phyloP scores from a whole-genome alignment of 768 basidiomycete genomes.

The Russula griseocarnosa region DNA sequence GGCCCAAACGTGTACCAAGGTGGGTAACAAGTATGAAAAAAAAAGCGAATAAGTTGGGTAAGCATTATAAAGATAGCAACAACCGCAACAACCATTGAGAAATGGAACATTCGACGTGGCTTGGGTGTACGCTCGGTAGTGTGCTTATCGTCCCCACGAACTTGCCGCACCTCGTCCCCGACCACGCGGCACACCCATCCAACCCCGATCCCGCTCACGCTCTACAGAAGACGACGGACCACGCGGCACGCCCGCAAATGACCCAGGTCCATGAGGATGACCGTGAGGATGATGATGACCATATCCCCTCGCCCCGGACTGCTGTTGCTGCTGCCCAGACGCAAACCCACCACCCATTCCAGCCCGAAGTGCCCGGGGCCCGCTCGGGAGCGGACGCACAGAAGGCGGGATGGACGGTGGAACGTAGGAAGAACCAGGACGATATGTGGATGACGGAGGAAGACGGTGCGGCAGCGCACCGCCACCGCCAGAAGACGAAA shows the following conservation, averaged over 20 bases:
- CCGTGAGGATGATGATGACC: conserved; percentile 3
- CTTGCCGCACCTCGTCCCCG: conserved; percentile 24
- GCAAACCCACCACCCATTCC: conserved; percentile 16
- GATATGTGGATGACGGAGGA: conserved; percentile 24
- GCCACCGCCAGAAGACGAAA: conserved; percentile 2
- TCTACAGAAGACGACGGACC: conserved; percentile 26
- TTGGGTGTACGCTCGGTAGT: too few species aligned
- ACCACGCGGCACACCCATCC: conserved; percentile 18
- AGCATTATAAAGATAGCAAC: not conserved
- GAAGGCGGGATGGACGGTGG: conserved; percentile 21
- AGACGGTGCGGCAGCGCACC: conserved; percentile 18
- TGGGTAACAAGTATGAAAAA: conserved; percentile 12
- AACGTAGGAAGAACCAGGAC: conserved; percentile 21
- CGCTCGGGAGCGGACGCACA: conserved; percentile 27
- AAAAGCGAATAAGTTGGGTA: not conserved
- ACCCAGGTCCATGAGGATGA: conserved; percentile 9
- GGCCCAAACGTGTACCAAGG: not conserved
- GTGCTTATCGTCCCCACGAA: conserved; percentile 24
- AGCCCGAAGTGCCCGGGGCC: conserved; percentile 26
- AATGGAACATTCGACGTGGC: not conserved
- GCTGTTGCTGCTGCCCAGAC: not conserved
- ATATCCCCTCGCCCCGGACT: not conserved
- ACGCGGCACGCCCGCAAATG: conserved; percentile 24
- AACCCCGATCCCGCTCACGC: conserved; percentile 26
- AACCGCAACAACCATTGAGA: not conserved